phyloP scores from a whole-genome alignment of 2,329 filamentous ascomycete species.

The Colletotrichum tabaci region DNA sequence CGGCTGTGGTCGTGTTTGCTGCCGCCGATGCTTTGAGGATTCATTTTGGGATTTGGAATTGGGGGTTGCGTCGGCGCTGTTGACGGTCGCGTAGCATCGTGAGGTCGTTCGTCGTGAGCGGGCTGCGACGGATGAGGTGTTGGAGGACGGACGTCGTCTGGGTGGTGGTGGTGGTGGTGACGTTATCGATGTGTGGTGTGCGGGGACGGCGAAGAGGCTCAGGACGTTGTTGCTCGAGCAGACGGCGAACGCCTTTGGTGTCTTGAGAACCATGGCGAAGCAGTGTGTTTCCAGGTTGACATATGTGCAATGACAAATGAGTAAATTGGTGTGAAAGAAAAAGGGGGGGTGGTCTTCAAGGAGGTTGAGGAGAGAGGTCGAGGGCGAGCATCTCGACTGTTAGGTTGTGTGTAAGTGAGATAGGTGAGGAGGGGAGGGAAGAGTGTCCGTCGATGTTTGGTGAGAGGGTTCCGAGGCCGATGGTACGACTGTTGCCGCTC shows the following conservation, averaged over 20 bases:
- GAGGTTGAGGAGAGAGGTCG: slow-evolving; percentile 19
- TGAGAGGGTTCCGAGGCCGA: slow-evolving; percentile 8
- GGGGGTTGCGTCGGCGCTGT: neutral
- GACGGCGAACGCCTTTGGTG: slow-evolving; percentile 30
- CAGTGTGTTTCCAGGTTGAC: neutral
- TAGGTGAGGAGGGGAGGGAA: neutral
- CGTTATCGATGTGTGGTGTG: slow-evolving; percentile 44
- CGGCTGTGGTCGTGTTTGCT: neutral
- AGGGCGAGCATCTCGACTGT: slow-evolving; percentile 16
- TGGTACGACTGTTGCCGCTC: slow-evolving; percentile 21
- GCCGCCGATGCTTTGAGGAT: neutral
- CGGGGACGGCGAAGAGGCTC: slow-evolving; percentile 41
- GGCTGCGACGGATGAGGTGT: neutral
- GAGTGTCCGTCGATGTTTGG: slow-evolving; percentile 11
- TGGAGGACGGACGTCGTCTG: slow-evolving; percentile 9
- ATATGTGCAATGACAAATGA: too few relatives aligned
- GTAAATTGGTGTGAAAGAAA: neutral
- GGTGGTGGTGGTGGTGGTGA: slow-evolving; percentile 40
- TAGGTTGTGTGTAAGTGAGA: slow-evolving; percentile 1
- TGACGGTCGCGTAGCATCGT: slow-evolving; percentile 30
- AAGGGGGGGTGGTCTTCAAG: slow-evolving; percentile 9
- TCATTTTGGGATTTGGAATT: neutral
- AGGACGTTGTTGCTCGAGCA: slow-evolving; percentile 38
- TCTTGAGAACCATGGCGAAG: slow-evolving; percentile 31
- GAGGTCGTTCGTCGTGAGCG: slow-evolving; percentile 7